Base-by-base conservation (phyloP, 2,329 filamentous ascomycete genomes). In the Hypoxylon sp. region DNA sequence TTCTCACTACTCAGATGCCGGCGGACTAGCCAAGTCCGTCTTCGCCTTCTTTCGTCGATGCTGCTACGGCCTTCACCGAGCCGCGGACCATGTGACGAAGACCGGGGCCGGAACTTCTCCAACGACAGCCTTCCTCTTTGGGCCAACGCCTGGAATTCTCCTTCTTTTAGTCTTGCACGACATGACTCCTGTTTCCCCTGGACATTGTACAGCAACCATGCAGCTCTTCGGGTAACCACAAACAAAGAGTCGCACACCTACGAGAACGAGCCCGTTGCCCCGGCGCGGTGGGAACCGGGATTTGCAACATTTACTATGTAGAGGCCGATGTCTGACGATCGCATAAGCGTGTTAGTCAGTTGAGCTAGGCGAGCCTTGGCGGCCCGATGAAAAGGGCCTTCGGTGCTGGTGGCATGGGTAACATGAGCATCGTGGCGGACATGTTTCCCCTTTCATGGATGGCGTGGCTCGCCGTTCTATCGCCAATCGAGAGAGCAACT, bases 41-140 rank as follows among this genome's bases (percentile, higher is more conserved):
- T 11, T 43, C n/a, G 24, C 7, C 7, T 26, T 26, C 24, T 26
- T 7, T 26, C 22, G 30, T 11, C 32, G 39, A 28, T 39, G 39
- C 56, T 20, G 37, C 48, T 6, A 6, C 34, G 46, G 11, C 3
- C 54, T 50, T 46, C 47, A 65, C 65, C 65, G 53, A 65, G 52
- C 43, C 56, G 49, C 47, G 47, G 57, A 34, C 54, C 56, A 56
- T 59, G 60, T 56, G 59, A 57, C 39, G 11, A 30, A n/a, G 20
- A 28, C 24, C 49, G 34, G n/a, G 34, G 34, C 13, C 10, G 13
- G 6, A 37, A 30, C 4, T 22, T 24, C 43, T 47, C 48, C 37
- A 48, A 60, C 43, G 13, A 32, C 49, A 58, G 58, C 65, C 69
- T 68, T 68, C 68, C 65, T 54, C 13, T 62, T 69, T 65, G 15